Conservation (phyloP, 345 rosid genomes). For the Eucalyptus pauciflora region DNA sequence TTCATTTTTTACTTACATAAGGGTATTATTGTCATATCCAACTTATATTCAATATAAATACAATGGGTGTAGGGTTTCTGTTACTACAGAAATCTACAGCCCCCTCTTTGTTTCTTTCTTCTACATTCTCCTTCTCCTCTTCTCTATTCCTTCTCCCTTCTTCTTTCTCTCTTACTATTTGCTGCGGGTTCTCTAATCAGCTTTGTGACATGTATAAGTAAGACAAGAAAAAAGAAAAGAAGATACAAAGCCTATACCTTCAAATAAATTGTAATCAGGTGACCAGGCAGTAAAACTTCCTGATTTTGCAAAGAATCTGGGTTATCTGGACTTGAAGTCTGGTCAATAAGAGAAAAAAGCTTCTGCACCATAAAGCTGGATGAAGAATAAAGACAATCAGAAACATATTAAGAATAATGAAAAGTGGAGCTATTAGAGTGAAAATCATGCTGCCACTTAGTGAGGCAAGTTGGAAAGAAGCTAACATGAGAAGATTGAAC, state of each 20-base stretch:
- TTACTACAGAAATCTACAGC: too few relatives aligned
- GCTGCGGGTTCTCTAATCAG: too few relatives aligned
- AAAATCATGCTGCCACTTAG: background rate
- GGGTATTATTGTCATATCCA: too few relatives aligned
- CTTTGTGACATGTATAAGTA: background rate
- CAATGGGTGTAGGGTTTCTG: too few relatives aligned
- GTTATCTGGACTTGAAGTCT: conserved; percentile 79
- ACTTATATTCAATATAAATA: too few relatives aligned
- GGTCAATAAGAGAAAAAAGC: conserved; percentile 90
- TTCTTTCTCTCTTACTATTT: too few relatives aligned
- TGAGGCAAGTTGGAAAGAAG: background rate
- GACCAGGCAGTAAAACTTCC: conserved; percentile 92
- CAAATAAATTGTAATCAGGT: conserved; percentile 73
- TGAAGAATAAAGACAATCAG: conserved; percentile 1
- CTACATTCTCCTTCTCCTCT: too few relatives aligned
- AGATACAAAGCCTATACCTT: conserved; percentile 38
- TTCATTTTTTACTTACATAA: too few relatives aligned
- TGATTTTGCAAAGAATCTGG: conserved; percentile 95
- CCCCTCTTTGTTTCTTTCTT: too few relatives aligned
- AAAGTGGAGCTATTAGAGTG: background rate
- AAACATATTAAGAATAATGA: background rate
- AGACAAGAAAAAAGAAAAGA: background rate
- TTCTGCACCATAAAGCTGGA: conserved; percentile 90
- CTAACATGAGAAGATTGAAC: conserved; percentile 86
- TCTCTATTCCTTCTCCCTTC: too few relatives aligned